Percentiles rank a stretch among this genome's conserved stretches.
These are phyloP conservation scores for Tillandsia leiboldiana DNA, from an alignment of 176 grass and related monocot genomes.

Conservation along the genomic window DNA sequence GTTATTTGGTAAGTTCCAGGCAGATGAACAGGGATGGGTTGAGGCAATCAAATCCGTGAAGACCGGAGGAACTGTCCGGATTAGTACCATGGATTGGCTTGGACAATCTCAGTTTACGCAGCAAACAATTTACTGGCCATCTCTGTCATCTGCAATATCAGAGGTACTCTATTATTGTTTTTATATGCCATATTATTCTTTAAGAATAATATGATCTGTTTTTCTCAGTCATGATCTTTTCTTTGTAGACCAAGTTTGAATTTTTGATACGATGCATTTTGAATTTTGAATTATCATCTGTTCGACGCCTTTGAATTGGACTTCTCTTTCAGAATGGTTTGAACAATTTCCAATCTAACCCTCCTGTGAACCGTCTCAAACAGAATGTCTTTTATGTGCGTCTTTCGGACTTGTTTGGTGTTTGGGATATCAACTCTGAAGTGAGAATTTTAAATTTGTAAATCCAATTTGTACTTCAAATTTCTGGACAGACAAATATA, in stretches of 20 bases:
- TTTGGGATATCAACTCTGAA: no score
- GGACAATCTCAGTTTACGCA: slow-evolving; percentile 65
- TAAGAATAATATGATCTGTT: not conserved
- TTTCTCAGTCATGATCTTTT: not conserved
- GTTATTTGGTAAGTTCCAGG: slow-evolving; percentile 73
- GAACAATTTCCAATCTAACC: no score
- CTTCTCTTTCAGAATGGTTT: no score
- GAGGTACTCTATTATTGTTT: slow-evolving; percentile 37
- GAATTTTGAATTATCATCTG: no score
- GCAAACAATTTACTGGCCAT: slow-evolving; percentile 64
- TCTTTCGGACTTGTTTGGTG: no score
- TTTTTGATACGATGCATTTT: not conserved
- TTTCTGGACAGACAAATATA: not conserved
- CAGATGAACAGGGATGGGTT: slow-evolving; percentile 88
- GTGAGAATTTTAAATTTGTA: no score
- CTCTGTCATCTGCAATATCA: slow-evolving; percentile 63
- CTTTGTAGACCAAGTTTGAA: not conserved
- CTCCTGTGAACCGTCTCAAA: no score
- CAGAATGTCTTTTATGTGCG: no score
- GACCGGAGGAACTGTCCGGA: slow-evolving; percentile 44
- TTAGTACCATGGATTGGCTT: slow-evolving; percentile 95
- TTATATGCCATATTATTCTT: not conserved
- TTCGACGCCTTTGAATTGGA: no score
- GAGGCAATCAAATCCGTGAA: slow-evolving; percentile 83
- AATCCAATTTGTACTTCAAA: not conserved